These are phyloP conservation scores for Calycina herbarum DNA, from an alignment of 2,329 filamentous ascomycete genomes.

Conservation along the genomic window DNA sequence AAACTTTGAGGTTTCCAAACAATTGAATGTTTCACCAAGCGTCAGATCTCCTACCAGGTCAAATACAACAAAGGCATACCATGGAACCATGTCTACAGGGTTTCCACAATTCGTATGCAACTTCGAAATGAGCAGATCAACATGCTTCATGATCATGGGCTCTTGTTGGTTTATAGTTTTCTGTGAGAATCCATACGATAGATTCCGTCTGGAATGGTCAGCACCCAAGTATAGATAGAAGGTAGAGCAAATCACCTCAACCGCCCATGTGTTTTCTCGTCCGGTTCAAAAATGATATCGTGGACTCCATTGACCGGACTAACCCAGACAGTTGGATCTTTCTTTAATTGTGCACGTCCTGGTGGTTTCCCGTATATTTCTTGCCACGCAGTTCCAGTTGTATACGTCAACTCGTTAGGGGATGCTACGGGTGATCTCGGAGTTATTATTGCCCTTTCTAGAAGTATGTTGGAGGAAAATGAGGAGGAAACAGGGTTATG, in stretches of 20 bases:
- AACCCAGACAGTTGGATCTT: not conserved
- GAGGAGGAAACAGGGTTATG: too few species aligned
- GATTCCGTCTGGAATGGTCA: too few species aligned
- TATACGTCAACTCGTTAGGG: not conserved
- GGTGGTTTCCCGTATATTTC: not conserved
- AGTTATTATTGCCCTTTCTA: too few species aligned
- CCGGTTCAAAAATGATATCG: not conserved
- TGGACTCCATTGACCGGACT: not conserved
- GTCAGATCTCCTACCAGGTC: not conserved
- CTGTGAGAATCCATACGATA: not conserved
- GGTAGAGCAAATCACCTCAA: not conserved
- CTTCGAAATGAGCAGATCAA: constrained; percentile 15
- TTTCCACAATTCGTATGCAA: not conserved
- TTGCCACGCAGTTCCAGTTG: not conserved
- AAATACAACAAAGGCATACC: not conserved
- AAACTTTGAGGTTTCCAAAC: not conserved
- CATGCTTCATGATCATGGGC: constrained; percentile 10
- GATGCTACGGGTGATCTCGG: too few species aligned
- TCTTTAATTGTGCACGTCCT: not conserved
- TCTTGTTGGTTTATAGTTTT: not conserved
- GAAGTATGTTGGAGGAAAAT: too few species aligned
- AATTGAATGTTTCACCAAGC: not conserved
- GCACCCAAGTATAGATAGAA: not conserved
- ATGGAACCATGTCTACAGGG: not conserved
- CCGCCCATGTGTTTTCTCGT: not conserved